Evolutionary conservation across 2,329 filamentous ascomycete species (phyloP).

Genomic region (Alternaria longipes): DNA sequence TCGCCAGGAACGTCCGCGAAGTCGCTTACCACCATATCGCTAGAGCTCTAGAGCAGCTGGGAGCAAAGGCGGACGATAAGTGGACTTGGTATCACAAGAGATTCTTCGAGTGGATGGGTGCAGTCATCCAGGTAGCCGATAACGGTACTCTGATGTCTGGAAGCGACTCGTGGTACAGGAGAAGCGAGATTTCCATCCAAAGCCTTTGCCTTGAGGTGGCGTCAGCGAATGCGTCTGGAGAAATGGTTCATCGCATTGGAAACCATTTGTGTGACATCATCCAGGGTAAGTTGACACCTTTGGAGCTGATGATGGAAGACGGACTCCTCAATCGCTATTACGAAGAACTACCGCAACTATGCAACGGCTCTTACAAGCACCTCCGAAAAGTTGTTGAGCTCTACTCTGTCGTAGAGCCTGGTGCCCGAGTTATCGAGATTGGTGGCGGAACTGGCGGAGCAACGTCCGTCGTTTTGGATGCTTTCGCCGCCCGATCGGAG

Average conservation of each 20-base stretch:
- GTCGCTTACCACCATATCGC: slow-evolving; percentile 8
- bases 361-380: slow-evolving; percentile 9
- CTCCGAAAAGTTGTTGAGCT: neutral
- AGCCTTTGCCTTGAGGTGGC: neutral
- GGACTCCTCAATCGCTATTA: slow-evolving; percentile 11
- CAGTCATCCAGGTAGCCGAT: neutral
- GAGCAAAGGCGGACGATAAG: neutral
- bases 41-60: slow-evolving; percentile 1
- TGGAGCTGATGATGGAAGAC: slow-evolving; percentile 18
- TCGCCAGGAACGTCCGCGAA: neutral
- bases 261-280: slow-evolving; percentile 2
- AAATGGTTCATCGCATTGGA: slow-evolving; percentile 10
- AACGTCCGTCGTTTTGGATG: neutral
- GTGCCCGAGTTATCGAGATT: slow-evolving; percentile 7
- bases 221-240: neutral
- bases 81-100: slow-evolving; percentile 10
- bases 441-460: slow-evolving; percentile 10
- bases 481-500: neutral
- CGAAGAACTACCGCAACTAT: neutral
- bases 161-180: slow-evolving; percentile 1
- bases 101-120: slow-evolving; percentile 12
- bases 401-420: slow-evolving; percentile 3
- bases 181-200: neutral
- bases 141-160: neutral
- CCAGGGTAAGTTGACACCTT: slow-evolving; percentile 5